Evolutionary conservation across 306 rosid species (phyloP), one percentile per base, ranked within the genome.

Genomic region (Prunus kanzakura): DNA sequence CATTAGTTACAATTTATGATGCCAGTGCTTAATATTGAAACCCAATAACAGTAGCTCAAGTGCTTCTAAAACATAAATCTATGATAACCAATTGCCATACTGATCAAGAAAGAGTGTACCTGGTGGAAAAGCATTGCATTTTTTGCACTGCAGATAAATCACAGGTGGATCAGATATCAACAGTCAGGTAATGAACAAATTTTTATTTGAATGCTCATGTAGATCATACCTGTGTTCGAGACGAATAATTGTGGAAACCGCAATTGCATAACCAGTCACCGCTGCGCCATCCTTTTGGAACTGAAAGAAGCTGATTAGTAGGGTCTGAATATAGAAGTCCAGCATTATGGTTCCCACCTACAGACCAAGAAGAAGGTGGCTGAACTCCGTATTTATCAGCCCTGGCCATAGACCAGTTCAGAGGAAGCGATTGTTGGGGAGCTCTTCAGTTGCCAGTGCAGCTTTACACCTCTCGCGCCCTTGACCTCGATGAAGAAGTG

Each of bases 261-360:
- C 97, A 95, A 80, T 78, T 84, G 83, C 99, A 95, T 65, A 95
- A 25, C 99, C 99, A 95, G 75, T 95, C 99, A 46, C 99, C 99
- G 82, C 74, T 88, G 18, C 93, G 97, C 97, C 97, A 95, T 14
- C 93, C 97, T 76, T 88, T 95, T 8, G 87, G 90, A 74, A 74
- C 82, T 29, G 89, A 74, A 65, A 65, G 82, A 45, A 76, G 78
- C 75, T 82, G 90, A 72, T 78, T 84, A 72, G 82, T 23, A 38
- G 89, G 80, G 80, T 79, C 88, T 61, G 80, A 86, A 78, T 78
- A 83, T 3, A 89, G 79, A 86, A 88, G 81, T 49, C 85, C 89
- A 84, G 83, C 76, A 76, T 78, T 71, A 84, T 64, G 84, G 69
- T 76, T 86, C 70, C 89, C 91, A 78, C 86, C 89, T 4, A 86